Evolutionary conservation across 208 protist genomes (phyloP).

Genomic region (Leptomonas pyrrhocoris): DNA sequence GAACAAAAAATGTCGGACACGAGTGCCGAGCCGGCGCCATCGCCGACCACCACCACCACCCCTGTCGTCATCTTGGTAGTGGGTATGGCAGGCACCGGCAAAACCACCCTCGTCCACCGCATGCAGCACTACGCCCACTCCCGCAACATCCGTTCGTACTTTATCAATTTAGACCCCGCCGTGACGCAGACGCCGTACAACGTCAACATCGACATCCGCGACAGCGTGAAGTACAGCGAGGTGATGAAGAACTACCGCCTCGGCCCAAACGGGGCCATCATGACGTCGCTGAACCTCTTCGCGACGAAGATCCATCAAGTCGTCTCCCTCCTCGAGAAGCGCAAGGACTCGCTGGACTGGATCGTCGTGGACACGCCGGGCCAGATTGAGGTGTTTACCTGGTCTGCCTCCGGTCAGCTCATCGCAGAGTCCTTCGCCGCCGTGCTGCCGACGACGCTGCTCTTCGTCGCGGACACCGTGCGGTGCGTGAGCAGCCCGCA

Average conservation of each 20-base stretch:
- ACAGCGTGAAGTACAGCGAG: conserved; percentile 98
- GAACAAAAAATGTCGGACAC: conserved; percentile 8
- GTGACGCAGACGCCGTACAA: conserved; percentile 94
- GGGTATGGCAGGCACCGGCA: conserved; percentile 99
- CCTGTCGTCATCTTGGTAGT: conserved; percentile 96
- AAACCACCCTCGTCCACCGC: conserved; percentile 98
- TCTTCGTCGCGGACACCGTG: conserved; percentile 98
- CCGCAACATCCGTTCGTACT: conserved; percentile 89
- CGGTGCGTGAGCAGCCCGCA: conserved; percentile 89
- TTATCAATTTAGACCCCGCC: conserved; percentile 99
- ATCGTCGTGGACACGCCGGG: conserved; percentile 99
- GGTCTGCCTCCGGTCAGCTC: conserved; percentile 98
- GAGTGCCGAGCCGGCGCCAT: background rate
- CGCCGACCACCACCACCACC: conserved; percentile 25
- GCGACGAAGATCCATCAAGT: conserved; percentile 98
- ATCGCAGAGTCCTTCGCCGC: conserved; percentile 96
- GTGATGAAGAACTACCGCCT: conserved; percentile 98
- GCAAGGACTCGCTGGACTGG: conserved; percentile 87
- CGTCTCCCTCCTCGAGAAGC: conserved; percentile 85
- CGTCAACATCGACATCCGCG: conserved; percentile 99
- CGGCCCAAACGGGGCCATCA: conserved; percentile 99
- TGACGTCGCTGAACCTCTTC: conserved; percentile 99
- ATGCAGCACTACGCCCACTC: conserved; percentile 92
- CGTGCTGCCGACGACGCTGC: conserved; percentile 94
- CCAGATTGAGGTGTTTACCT: conserved; percentile 99